These are phyloP conservation scores for Entamoeba dispar DNA, from an alignment of 208 protist genomes.

Conservation along the genomic window DNA sequence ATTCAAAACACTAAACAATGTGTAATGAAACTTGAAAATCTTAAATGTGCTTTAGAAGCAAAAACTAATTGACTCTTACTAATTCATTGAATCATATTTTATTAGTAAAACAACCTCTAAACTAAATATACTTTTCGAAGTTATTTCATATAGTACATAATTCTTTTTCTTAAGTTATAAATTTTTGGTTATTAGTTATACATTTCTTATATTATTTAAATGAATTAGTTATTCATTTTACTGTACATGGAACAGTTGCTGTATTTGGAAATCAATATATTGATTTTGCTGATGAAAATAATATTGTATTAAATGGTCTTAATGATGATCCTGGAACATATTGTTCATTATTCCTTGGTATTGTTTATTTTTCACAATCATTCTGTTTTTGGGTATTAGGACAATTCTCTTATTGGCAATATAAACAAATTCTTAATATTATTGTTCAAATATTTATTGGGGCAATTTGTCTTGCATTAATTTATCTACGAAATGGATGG, in stretches of 20 bases:
- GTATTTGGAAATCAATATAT: neutral
- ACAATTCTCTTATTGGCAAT: neutral
- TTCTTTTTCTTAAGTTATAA: too few relatives aligned
- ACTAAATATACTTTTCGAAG: too few relatives aligned
- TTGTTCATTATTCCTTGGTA: neutral
- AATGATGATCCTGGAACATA: neutral
- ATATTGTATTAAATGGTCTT: neutral
- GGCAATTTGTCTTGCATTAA: neutral
- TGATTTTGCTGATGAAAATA: neutral
- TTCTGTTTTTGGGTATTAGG: neutral
- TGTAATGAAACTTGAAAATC: neutral
- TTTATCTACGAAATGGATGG: neutral
- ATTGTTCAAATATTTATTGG: neutral
- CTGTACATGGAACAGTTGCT: neutral
- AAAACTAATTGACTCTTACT: neutral
- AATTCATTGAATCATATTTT: too few relatives aligned
- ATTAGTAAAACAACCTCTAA: too few relatives aligned
- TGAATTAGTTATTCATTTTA: neutral
- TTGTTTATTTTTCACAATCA: neutral
- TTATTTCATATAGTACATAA: too few relatives aligned
- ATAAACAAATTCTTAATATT: neutral
- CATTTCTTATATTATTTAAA: neutral
- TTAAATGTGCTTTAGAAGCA: neutral
- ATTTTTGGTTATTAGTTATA: too few relatives aligned
- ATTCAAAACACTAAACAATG: neutral